These are phyloP conservation scores for Verticillium klebahnii DNA, from an alignment of 2,329 filamentous ascomycete species.

Conservation along the genomic window DNA sequence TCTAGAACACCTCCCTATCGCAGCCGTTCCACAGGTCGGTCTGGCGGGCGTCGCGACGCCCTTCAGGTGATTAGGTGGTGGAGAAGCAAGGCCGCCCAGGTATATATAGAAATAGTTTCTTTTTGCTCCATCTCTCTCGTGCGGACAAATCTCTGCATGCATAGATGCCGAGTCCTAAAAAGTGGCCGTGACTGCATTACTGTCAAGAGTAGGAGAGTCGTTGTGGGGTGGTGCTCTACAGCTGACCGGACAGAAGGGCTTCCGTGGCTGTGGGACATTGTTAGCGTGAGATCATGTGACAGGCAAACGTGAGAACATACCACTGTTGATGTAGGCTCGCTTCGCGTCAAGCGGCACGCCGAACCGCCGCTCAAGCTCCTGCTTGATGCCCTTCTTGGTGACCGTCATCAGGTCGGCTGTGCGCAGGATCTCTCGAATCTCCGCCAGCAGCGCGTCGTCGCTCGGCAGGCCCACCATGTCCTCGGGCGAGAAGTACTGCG, in stretches of 20 bases:
- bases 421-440: slow-evolving; percentile 89
- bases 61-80: not conserved
- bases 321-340: slow-evolving; percentile 89
- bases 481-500: slow-evolving; percentile 55
- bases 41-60: not conserved
- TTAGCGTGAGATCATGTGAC: slow-evolving; percentile 23
- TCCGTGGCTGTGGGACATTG: slow-evolving; percentile 57
- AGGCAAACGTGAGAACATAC: slow-evolving; percentile 47
- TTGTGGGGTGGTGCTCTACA: slow-evolving; percentile 40
- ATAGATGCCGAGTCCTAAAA: not conserved
- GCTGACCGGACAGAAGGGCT: slow-evolving; percentile 70
- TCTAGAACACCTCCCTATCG: not conserved
- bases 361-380: slow-evolving; percentile 87
- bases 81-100: not conserved
- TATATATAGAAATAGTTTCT: not conserved
- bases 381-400: slow-evolving; percentile 97
- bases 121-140: not conserved
- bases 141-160: not conserved
- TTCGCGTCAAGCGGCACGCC: slow-evolving; percentile 80
- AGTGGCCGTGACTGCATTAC: not conserved
- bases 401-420: slow-evolving; percentile 95
- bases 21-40: not conserved
- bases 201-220: not conserved
- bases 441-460: slow-evolving; percentile 84
- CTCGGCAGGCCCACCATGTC: slow-evolving; percentile 74